Evolutionary conservation across 2,329 filamentous ascomycete genomes (phyloP).

Genomic region (Pyrenophora seminiperda): DNA sequence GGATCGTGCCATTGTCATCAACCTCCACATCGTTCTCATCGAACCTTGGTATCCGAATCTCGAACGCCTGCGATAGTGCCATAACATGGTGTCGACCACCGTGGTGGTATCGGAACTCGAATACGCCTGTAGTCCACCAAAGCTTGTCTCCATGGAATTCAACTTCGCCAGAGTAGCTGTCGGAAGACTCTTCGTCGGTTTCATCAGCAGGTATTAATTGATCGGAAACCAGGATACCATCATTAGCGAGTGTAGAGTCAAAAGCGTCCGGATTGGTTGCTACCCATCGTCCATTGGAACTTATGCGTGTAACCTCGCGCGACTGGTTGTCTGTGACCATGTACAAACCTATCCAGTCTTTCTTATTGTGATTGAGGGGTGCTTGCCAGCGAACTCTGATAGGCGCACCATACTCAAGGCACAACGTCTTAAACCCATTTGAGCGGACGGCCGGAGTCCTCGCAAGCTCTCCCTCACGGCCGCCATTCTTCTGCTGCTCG

Average conservation of each 20-base stretch:
- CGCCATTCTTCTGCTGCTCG: conserved; percentile 65
- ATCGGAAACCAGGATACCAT: conserved; percentile 75
- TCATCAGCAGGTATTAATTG: conserved; percentile 56
- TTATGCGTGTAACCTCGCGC: conserved; percentile 79
- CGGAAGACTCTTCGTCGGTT: conserved; percentile 56
- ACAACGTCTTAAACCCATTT: conserved; percentile 71
- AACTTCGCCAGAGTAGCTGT: conserved; percentile 78
- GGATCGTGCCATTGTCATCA: conserved; percentile 65
- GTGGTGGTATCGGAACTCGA: conserved; percentile 97
- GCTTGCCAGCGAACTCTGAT: conserved; percentile 91
- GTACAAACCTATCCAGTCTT: conserved; percentile 96
- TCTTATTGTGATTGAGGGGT: conserved; percentile 82
- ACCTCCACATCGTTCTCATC: conserved; percentile 71
- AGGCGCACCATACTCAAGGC: conserved; percentile 87
- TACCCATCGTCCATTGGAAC: conserved; percentile 87
- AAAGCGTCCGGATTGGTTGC: conserved; percentile 78
- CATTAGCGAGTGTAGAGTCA: conserved; percentile 74
- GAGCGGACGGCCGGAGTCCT: conserved; percentile 67
- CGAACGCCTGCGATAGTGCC: conserved; percentile 91
- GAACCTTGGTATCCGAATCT: conserved; percentile 82
- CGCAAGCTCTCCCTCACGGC: conserved; percentile 73
- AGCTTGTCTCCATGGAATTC: conserved; percentile 90
- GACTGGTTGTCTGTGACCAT: conserved; percentile 93
- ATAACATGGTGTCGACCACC: conserved; percentile 91
- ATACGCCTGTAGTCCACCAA: conserved; percentile 96